Evolutionary conservation across 2,329 filamentous ascomycete species (phyloP), one percentile per base, ranked within the genome.

Genomic region (Fusarium austroafricanum): DNA sequence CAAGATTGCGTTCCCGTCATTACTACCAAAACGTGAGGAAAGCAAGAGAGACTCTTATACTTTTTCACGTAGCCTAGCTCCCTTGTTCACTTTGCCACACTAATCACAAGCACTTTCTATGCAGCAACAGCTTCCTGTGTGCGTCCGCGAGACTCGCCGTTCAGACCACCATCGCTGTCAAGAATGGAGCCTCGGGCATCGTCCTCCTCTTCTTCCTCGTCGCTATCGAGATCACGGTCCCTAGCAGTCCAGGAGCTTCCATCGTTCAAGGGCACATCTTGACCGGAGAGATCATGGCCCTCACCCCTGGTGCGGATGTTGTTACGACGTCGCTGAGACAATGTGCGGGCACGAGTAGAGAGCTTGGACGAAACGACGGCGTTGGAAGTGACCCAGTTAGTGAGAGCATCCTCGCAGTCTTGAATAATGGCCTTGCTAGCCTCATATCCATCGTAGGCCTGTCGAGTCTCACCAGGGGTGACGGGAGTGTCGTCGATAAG

Each of bases 391-490:
- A 98, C 94, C 96, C 96, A 99, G 85, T 97, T 97, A 79, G 94
- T 97, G 64, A 99, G 89, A 3, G 96, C 88, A 78, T 98, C 94
- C 82, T 99, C 96, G 80, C 96, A 99, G 81, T 99, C 96, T 83
- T 99, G 96, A 76, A 99, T 98, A 81, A 99, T 98, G 68, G 92
- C 95, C 83, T 97, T 98, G 87, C 93, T 97, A 66, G 94, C 94
- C 80, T 99, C 96, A 78, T 99, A 99, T 66, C 96, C 96, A 76
- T 99, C 96, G 77, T 99, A 99, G 2, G 96, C 94, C 53, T 93
- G 89, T 68, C 96, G 92, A 20, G 95, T 98, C 86, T 99, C 96
- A 73, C 96, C 96, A 23, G 96, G 96, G 8, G 96, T 99, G 55
- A 99, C 96, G 3, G 96, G 96, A 9, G 92, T 96, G 78, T 99